A percentile compares a stretch with the other conserved stretches of the same genome.
phyloP scores from a whole-genome alignment of 2,329 filamentous ascomycete species.

The Diaporthe nobilis region DNA sequence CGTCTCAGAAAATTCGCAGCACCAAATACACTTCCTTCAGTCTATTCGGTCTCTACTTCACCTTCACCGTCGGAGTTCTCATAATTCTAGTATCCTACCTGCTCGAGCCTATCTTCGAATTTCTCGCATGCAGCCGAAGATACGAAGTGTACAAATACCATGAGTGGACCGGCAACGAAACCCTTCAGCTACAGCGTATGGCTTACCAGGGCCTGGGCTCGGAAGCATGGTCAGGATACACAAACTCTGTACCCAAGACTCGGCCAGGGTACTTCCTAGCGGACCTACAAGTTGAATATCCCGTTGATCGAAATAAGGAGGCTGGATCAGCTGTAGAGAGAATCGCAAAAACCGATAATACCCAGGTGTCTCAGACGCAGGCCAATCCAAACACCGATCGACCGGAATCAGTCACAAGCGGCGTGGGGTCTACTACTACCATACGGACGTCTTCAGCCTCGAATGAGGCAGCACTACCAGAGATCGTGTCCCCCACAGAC shows the following conservation, averaged over 20 bases:
- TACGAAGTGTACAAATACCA: conserved; percentile 42
- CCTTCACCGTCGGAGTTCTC: conserved; percentile 41
- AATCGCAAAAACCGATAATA: not conserved
- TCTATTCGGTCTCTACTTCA: conserved; percentile 47
- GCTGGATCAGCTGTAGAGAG: not conserved
- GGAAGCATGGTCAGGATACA: not conserved
- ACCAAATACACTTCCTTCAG: conserved; percentile 46
- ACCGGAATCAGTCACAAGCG: not conserved
- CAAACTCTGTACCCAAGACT: not conserved
- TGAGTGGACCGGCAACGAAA: conserved; percentile 41
- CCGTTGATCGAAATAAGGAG: not conserved
- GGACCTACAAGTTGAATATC: not conserved
- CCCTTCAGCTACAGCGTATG: conserved; percentile 22
- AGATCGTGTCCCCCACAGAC: not conserved
- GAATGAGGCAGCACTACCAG: not conserved
- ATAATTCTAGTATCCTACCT: conserved; percentile 43
- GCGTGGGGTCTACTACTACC: not conserved
- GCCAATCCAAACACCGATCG: not conserved
- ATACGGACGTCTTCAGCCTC: not conserved
- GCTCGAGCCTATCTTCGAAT: conserved; percentile 38
- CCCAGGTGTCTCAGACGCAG: not conserved
- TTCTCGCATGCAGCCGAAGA: conserved; percentile 31
- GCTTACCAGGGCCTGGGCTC: conserved; percentile 9
- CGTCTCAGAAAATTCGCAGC: conserved; percentile 46
- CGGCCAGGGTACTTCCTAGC: not conserved